Evolutionary conservation across 2,329 filamentous ascomycete genomes (phyloP).

Genomic region (Graphilbum fragrans): DNA sequence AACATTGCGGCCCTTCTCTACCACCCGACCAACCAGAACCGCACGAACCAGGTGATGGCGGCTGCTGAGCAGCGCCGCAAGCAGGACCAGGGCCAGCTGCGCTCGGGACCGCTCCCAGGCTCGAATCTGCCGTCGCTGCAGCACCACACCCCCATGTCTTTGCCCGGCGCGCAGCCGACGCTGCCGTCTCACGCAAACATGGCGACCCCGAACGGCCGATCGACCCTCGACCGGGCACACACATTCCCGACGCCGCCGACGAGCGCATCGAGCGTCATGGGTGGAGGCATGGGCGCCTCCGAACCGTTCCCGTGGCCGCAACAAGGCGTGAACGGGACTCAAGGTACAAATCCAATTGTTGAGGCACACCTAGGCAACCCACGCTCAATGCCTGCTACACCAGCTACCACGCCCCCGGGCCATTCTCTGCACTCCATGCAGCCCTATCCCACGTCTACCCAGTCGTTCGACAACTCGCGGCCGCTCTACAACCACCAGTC

Average conservation of each 20-base stretch:
- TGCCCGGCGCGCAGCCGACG: slow-evolving; percentile 44
- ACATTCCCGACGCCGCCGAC: slow-evolving; percentile 91
- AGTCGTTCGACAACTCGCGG: slow-evolving; percentile 64
- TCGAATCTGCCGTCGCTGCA: slow-evolving; percentile 55
- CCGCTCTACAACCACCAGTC: slow-evolving; percentile 66
- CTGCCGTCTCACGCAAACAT: slow-evolving; percentile 58
- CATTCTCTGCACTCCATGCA: slow-evolving; percentile 66
- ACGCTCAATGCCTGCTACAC: slow-evolving; percentile 82
- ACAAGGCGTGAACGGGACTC: slow-evolving; percentile 48
- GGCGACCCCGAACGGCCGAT: slow-evolving; percentile 38
- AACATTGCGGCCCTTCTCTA: slow-evolving; percentile 91
- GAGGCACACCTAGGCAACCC: slow-evolving; percentile 68
- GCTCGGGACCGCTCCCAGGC: slow-evolving; percentile 42
- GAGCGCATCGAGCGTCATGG: slow-evolving; percentile 77
- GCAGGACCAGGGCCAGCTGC: slow-evolving; percentile 54
- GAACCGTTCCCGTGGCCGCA: slow-evolving; percentile 71
- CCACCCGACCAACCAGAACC: slow-evolving; percentile 77
- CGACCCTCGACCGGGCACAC: slow-evolving; percentile 70
- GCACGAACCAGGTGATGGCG: slow-evolving; percentile 78
- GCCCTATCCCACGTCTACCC: slow-evolving; percentile 56
- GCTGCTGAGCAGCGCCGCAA: slow-evolving; percentile 70
- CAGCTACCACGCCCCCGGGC: slow-evolving; percentile 79
- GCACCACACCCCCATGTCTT: slow-evolving; percentile 43
- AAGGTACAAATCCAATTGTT: slow-evolving; percentile 61
- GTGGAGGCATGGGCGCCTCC: slow-evolving; percentile 54